phyloP scores from a whole-genome alignment of 805 yeast genomes.

The Candida ascalaphidarum region DNA sequence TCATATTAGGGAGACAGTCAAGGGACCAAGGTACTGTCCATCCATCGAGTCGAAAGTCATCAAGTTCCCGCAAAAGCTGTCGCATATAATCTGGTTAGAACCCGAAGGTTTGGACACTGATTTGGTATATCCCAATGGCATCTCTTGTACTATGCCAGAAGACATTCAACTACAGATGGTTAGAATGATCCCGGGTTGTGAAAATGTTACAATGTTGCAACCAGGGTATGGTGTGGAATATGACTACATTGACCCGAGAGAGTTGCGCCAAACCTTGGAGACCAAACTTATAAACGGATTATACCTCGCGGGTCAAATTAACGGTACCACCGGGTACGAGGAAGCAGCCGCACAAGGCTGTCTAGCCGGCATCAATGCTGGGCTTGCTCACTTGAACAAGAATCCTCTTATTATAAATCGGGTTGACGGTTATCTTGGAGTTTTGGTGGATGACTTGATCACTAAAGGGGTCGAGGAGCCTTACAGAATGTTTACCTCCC shows the following conservation, averaged over 20 bases:
- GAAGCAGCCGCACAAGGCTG: conserved; percentile 98
- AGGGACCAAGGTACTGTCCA: conserved; percentile 97
- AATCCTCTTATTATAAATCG: conserved; percentile 52
- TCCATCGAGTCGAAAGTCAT: conserved; percentile 86
- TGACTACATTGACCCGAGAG: conserved; percentile 93
- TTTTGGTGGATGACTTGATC: conserved; percentile 84
- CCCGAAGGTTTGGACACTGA: conserved; percentile 90
- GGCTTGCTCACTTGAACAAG: conserved; percentile 38
- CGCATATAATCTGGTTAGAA: conserved; percentile 89
- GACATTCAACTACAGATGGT: conserved; percentile 78
- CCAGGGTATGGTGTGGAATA: conserved; percentile 99
- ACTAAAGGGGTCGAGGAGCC: conserved; percentile 97
- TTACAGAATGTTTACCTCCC: conserved; percentile 93
- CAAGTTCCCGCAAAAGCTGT: conserved; percentile 65
- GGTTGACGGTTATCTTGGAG: conserved; percentile 86
- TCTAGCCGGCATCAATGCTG: conserved; percentile 94
- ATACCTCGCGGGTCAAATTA: conserved; percentile 92
- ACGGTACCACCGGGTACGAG: conserved; percentile 98
- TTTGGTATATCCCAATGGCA: conserved; percentile 93
- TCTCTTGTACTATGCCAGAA: conserved; percentile 92
- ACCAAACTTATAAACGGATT: conserved; percentile 74
- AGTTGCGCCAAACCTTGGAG: conserved; percentile 67
- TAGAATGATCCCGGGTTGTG: conserved; percentile 77
- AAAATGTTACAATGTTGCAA: conserved; percentile 77
- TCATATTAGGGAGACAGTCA: conserved; percentile 88